These are phyloP conservation scores for Scleromitrula shiraiana DNA, from an alignment of 2,329 filamentous ascomycete species.

Conservation along the genomic window DNA sequence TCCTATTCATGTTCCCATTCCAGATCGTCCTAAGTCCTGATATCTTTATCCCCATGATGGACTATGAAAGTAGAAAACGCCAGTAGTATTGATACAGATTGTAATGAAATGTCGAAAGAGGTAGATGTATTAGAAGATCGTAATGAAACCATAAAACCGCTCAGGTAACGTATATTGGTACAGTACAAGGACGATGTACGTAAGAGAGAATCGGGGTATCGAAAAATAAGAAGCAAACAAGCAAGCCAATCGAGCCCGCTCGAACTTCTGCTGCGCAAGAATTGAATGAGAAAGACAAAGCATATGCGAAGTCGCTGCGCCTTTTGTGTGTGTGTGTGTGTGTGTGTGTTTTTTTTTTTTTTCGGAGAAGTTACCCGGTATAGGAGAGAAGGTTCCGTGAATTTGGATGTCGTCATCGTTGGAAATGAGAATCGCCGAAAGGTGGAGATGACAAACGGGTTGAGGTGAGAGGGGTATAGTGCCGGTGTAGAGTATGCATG, in stretches of 20 bases:
- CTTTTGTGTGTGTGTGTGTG: too few species aligned
- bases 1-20: background rate
- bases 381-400: too few species aligned
- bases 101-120: background rate
- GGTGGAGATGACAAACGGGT: background rate
- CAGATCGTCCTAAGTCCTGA: background rate
- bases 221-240: background rate
- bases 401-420: too few species aligned
- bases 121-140: background rate
- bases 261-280: background rate
- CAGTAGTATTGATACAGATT: background rate
- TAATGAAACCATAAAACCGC: background rate
- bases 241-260: background rate
- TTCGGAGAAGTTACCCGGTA: too few species aligned
- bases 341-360: too few species aligned
- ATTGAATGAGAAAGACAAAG: background rate
- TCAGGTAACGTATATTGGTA: background rate
- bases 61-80: background rate
- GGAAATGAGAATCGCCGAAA: background rate
- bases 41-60: background rate
- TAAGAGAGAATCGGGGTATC: background rate
- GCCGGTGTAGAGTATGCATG: background rate
- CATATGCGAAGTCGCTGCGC: background rate
- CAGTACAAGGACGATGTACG: background rate
- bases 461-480: background rate